A percentile compares a stretch with the other conserved stretches of the same genome.
Conservation (phyloP, 2,329 filamentous ascomycete species). For the Aureobasidium lini region DNA sequence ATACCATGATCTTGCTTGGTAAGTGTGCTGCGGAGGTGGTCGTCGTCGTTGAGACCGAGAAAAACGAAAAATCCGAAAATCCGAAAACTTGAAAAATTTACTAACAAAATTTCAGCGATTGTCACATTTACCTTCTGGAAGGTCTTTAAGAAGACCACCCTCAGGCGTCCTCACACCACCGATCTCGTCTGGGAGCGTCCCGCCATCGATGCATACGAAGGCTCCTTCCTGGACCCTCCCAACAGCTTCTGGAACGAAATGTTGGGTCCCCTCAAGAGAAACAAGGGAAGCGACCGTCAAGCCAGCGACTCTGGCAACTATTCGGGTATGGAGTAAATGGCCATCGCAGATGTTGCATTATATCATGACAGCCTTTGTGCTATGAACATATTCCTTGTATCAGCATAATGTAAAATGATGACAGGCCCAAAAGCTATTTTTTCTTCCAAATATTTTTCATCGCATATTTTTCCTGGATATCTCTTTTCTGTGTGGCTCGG, state of each 20-base stretch:
- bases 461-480: no score
- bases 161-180: conserved; percentile 46
- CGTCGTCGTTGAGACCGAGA: no score
- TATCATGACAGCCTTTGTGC: no score
- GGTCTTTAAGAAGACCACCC: conserved; percentile 51
- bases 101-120: conserved; percentile 26
- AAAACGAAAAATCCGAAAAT: conserved; percentile 24
- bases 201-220: conserved; percentile 51
- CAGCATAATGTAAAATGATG: no score
- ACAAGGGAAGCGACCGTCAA: conserved; percentile 1
- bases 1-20: conserved; percentile 52
- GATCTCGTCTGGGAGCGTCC: conserved; percentile 57
- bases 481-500: no score
- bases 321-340: not conserved
- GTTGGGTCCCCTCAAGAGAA: conserved; percentile 5
- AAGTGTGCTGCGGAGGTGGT: conserved; percentile 22
- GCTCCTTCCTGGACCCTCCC: conserved; percentile 39
- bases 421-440: no score
- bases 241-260: conserved; percentile 52
- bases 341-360: no score
- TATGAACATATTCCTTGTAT: no score
- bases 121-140: conserved; percentile 56
- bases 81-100: not conserved
- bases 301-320: not conserved
- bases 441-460: no score